Conservation (phyloP, 768 basidiomycete genomes). For the Coprinellus aureogranulatus region DNA sequence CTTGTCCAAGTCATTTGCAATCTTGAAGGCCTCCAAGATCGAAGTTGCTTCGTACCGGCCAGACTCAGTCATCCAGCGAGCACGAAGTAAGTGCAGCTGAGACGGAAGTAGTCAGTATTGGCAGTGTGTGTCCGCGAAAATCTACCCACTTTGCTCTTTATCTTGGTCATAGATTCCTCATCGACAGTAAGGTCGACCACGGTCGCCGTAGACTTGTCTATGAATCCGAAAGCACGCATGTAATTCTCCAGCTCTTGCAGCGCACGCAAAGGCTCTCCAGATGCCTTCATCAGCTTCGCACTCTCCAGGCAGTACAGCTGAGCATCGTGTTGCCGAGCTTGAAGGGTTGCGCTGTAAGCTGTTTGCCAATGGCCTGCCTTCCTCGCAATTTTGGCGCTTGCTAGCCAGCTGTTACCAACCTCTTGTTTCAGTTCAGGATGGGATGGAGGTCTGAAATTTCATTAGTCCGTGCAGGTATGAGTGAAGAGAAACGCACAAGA, state of each 20-base stretch:
- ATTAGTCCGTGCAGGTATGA: conserved; percentile 3
- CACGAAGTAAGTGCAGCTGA: conserved; percentile 76
- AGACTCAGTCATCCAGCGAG: conserved; percentile 91
- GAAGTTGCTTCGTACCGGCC: conserved; percentile 70
- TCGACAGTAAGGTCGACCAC: conserved; percentile 61
- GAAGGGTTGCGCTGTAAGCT: conserved; percentile 91
- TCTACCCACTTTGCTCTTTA: conserved; percentile 68
- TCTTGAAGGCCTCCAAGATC: conserved; percentile 58
- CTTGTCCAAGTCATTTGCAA: conserved; percentile 47
- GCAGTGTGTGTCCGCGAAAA: neutral
- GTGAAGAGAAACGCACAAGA: conserved; percentile 48
- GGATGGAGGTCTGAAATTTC: conserved; percentile 27
- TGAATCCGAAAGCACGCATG: conserved; percentile 52
- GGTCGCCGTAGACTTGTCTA: conserved; percentile 39
- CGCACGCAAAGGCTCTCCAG: conserved; percentile 79
- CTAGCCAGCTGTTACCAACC: conserved; percentile 85
- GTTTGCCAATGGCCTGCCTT: conserved; percentile 96
- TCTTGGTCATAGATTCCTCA: conserved; percentile 42
- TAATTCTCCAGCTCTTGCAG: conserved; percentile 82
- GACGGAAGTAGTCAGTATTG: conserved; percentile 1
- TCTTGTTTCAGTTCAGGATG: conserved; percentile 47
- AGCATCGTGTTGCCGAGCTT: conserved; percentile 72
- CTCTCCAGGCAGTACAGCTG: conserved; percentile 85
- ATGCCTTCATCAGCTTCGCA: conserved; percentile 78
- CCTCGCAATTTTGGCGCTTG: conserved; percentile 92